These are phyloP conservation scores for Hylodesmum podocarpum DNA, from an alignment of 306 rosid genomes.

Conservation along the genomic window DNA sequence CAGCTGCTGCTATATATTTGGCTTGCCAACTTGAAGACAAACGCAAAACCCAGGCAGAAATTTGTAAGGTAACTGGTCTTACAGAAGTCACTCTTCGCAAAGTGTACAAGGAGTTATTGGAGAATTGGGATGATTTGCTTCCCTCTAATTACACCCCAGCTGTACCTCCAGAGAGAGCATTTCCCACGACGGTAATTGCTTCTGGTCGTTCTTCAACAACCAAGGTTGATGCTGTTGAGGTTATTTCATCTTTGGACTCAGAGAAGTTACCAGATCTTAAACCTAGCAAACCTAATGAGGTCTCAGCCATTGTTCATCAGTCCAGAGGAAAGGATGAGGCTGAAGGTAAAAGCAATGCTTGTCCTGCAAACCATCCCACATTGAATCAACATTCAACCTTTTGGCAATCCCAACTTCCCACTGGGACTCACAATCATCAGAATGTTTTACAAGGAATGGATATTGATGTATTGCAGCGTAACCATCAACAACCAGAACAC, in stretches of 20 bases:
- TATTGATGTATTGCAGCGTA: slow-evolving; percentile 41
- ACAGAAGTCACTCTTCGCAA: slow-evolving; percentile 94
- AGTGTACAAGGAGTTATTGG: slow-evolving; percentile 94
- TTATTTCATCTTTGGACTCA: slow-evolving; percentile 45
- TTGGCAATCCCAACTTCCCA: slow-evolving; percentile 62
- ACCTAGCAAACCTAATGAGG: slow-evolving; percentile 50
- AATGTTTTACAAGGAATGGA: slow-evolving; percentile 57
- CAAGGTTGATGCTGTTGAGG: slow-evolving; percentile 60
- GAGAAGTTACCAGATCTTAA: slow-evolving; percentile 63
- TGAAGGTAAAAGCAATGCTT: slow-evolving; percentile 52
- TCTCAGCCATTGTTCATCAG: slow-evolving; percentile 48
- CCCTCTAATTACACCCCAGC: slow-evolving; percentile 96
- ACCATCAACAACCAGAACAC: slow-evolving; percentile 47
- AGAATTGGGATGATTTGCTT: slow-evolving; percentile 97
- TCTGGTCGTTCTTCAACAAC: slow-evolving; percentile 72
- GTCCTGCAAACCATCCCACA: slow-evolving; percentile 36
- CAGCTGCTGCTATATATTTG: slow-evolving; percentile 92
- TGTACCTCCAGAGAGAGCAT: slow-evolving; percentile 97
- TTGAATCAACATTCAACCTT: slow-evolving; percentile 47
- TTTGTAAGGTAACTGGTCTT: slow-evolving; percentile 95
- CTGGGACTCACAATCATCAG: slow-evolving; percentile 40
- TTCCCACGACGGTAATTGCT: slow-evolving; percentile 83
- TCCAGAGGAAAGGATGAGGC: slow-evolving; percentile 53
- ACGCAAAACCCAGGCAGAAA: slow-evolving; percentile 95
- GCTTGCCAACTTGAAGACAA: slow-evolving; percentile 99